Conservation (phyloP, 139 green algal species). For the Nannochloris sp. region DNA sequence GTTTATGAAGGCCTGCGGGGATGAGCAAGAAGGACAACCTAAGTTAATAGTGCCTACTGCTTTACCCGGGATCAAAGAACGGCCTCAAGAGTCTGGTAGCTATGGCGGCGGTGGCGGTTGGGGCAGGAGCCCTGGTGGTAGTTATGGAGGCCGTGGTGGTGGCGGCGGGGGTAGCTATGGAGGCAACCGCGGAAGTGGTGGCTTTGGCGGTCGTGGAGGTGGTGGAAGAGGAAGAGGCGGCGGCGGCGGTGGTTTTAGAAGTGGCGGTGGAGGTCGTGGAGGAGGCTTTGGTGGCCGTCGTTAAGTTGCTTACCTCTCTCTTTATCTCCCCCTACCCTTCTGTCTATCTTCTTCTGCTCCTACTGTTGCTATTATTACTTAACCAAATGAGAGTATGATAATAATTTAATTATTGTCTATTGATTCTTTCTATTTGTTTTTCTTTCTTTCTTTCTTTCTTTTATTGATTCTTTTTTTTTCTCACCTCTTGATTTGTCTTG, state of each 20-base stretch:
- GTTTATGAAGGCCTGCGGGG: conserved; percentile 49
- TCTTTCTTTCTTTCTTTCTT: neutral
- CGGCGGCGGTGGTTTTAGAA: no score
- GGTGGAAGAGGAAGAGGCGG: neutral
- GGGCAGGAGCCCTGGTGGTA: conserved; percentile 9
- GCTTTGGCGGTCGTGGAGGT: neutral
- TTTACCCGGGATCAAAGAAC: conserved; percentile 56
- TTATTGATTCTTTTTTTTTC: neutral
- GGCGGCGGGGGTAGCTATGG: neutral
- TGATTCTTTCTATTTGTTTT: no score
- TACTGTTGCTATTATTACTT: no score
- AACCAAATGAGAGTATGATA: no score
- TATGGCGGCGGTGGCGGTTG: conserved; percentile 12
- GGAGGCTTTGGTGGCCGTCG: neutral
- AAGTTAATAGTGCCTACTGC: conserved; percentile 15
- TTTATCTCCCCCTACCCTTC: no score
- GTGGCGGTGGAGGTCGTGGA: no score
- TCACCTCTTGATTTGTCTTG: neutral
- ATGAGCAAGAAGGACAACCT: neutral
- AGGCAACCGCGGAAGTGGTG: neutral
- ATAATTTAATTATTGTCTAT: no score
- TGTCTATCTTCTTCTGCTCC: no score
- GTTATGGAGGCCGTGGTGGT: conserved; percentile 6
- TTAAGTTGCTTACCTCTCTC: no score
- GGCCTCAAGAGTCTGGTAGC: conserved; percentile 5